A percentile compares a stretch with the other conserved stretches of the same genome.
These are phyloP conservation scores for Schizochytrium sp. DNA, from an alignment of 108 stramenopile genomes.

Conservation along the genomic window DNA sequence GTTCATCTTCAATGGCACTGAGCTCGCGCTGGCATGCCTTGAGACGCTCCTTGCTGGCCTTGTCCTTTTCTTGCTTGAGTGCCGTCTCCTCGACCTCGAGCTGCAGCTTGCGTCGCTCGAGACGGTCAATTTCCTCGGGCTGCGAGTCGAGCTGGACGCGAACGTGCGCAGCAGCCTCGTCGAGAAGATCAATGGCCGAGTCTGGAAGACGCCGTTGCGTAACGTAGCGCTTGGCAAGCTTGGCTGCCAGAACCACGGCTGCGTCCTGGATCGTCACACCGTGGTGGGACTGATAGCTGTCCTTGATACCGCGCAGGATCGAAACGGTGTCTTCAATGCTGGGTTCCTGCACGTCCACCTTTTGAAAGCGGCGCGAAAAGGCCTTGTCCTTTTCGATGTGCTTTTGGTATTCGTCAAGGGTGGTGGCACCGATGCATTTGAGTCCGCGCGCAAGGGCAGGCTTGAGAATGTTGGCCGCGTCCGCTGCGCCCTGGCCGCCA, in stretches of 20 bases:
- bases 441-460: constrained; percentile 91
- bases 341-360: constrained; percentile 78
- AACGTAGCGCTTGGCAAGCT: constrained; percentile 85
- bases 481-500: constrained; percentile 80
- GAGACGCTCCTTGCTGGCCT: constrained; percentile 58
- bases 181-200: constrained; percentile 89
- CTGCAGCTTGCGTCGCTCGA: constrained; percentile 72
- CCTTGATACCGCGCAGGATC: constrained; percentile 85
- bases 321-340: constrained; percentile 81
- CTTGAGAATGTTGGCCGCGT: constrained; percentile 92
- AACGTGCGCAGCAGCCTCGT: constrained; percentile 87
- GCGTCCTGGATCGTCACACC: constrained; percentile 80
- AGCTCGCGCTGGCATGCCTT: constrained; percentile 62
- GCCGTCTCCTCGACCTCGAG: constrained; percentile 89
- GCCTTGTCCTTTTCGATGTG: constrained; percentile 92
- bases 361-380: constrained; percentile 91
- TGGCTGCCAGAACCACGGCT: constrained; percentile 81
- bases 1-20: constrained; percentile 50
- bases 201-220: constrained; percentile 83
- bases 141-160: constrained; percentile 76
- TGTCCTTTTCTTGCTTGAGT: constrained; percentile 67
- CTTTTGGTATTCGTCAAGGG: constrained; percentile 81
- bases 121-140: constrained; percentile 74
- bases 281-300: constrained; percentile 85
- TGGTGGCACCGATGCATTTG: constrained; percentile 93